Conservation (phyloP, 208 protist species). For the Borovskyia barvae region DNA sequence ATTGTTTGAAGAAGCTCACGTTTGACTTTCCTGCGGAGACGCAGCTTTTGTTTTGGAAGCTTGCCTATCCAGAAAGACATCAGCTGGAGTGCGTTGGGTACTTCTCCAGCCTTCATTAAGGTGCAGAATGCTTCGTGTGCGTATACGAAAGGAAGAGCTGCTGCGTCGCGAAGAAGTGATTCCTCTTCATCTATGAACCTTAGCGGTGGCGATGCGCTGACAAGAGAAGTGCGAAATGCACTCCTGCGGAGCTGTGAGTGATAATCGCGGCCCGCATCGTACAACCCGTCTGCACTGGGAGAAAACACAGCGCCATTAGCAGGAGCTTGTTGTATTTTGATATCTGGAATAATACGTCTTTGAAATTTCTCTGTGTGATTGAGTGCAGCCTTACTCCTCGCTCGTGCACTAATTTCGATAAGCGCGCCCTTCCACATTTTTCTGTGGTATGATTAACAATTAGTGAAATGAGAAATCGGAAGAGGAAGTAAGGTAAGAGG, state of each 20-base stretch:
- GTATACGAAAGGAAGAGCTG: conserved; percentile 16
- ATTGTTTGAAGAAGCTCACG: conserved; percentile 12
- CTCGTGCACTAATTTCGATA: conserved; percentile 5
- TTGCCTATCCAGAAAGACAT: conserved; percentile 11
- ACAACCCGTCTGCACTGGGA: neutral
- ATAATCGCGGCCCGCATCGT: conserved; percentile 1
- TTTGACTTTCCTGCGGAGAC: neutral
- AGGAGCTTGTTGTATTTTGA: neutral
- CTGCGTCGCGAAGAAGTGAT: conserved; percentile 1
- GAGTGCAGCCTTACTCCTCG: neutral
- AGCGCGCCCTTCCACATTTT: conserved; percentile 12
- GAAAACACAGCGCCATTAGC: conserved; percentile 11
- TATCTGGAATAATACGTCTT: neutral
- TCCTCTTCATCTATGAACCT: conserved; percentile 3
- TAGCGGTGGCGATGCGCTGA: neutral
- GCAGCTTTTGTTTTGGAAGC: neutral
- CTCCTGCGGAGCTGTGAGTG: conserved; percentile 5
- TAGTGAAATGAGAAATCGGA: no score
- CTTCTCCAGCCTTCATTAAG: conserved; percentile 25
- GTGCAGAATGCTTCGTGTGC: conserved; percentile 17
- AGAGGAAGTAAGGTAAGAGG: no score
- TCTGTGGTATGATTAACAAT: neutral
- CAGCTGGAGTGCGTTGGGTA: conserved; percentile 19
- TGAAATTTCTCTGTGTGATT: neutral
- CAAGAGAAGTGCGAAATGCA: conserved; percentile 12